Evolutionary conservation across 1,139 yeast species (phyloP).

Genomic region (Debaryomyces sp.): DNA sequence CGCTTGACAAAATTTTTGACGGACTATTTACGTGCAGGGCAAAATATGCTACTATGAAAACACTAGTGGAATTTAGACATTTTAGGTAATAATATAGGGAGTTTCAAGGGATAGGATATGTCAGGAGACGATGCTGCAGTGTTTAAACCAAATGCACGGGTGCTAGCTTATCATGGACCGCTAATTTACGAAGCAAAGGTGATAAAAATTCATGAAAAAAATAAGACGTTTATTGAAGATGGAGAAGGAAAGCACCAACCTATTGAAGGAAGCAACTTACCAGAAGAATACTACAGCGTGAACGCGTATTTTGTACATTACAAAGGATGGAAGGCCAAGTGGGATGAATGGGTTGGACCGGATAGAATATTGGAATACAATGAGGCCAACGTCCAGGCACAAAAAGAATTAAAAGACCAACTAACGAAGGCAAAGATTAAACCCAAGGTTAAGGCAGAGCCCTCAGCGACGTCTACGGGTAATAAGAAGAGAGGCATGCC

Average conservation of each 20-base stretch:
- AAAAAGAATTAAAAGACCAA: slow-evolving; percentile 51
- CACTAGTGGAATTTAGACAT: neutral
- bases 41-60: neutral
- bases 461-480: neutral
- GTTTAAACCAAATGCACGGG: slow-evolving; percentile 45
- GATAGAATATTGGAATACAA: slow-evolving; percentile 70
- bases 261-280: slow-evolving; percentile 41
- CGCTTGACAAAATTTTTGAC: slow-evolving; percentile 5
- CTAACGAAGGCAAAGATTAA: slow-evolving; percentile 9
- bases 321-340: slow-evolving; percentile 92
- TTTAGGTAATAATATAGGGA: neutral
- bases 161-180: slow-evolving; percentile 91
- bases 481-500: slow-evolving; percentile 2
- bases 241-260: slow-evolving; percentile 42
- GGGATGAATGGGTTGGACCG: slow-evolving; percentile 95
- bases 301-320: slow-evolving; percentile 77
- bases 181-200: slow-evolving; percentile 87
- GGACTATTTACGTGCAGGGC: slow-evolving; percentile 5
- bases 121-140: neutral
- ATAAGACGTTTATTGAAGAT: slow-evolving; percentile 40
- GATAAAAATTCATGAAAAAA: slow-evolving; percentile 62
- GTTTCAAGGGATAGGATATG: neutral
- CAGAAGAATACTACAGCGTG: slow-evolving; percentile 41
- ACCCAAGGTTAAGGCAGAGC: slow-evolving; percentile 8
- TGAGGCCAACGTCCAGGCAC: slow-evolving; percentile 67